Evolutionary conservation across 345 rosid genomes (phyloP).

Genomic region (Salix dunnii): DNA sequence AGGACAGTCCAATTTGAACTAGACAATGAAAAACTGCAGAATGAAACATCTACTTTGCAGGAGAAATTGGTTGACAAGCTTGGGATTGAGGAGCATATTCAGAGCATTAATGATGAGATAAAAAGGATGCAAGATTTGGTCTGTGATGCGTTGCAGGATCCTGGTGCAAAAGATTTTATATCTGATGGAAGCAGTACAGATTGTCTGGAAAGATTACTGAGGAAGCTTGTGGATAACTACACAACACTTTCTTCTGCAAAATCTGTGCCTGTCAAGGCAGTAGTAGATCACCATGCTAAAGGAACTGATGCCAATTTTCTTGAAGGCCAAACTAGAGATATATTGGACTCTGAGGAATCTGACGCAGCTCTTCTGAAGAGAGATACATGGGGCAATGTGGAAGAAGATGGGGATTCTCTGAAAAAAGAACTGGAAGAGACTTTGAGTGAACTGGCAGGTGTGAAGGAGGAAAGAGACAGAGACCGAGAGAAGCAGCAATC

Average conservation of each 20-base stretch:
- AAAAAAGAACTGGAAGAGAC: slow-evolving; percentile 67
- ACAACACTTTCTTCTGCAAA: slow-evolving; percentile 23
- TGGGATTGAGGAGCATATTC: slow-evolving; percentile 44
- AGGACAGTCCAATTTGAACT: slow-evolving; percentile 46
- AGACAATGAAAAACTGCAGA: slow-evolving; percentile 55
- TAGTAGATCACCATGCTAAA: slow-evolving; percentile 10
- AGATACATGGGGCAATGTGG: slow-evolving; percentile 37
- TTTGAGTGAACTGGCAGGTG: slow-evolving; percentile 43
- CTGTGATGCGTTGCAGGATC: slow-evolving; percentile 54
- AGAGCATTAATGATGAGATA: slow-evolving; percentile 44
- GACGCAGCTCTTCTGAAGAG: slow-evolving; percentile 33
- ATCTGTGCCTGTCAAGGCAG: slow-evolving; percentile 27
- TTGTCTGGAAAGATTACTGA: slow-evolving; percentile 58
- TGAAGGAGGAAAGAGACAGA: slow-evolving; percentile 70
- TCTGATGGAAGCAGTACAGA: slow-evolving; percentile 42
- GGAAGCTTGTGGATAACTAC: slow-evolving; percentile 65
- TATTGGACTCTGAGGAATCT: slow-evolving; percentile 19
- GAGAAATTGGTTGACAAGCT: slow-evolving; percentile 49
- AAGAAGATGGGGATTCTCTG: slow-evolving; percentile 36
- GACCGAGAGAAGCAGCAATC: slow-evolving; percentile 55
- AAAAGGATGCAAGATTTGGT: slow-evolving; percentile 54
- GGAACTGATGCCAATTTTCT: slow-evolving; percentile 1
- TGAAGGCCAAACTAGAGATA: slow-evolving; percentile 12
- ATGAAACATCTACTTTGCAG: slow-evolving; percentile 47
- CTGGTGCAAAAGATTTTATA: slow-evolving; percentile 39